Evolutionary conservation across 2,329 filamentous ascomycete species (phyloP).

Genomic region (Rhynchosporium agropyri): DNA sequence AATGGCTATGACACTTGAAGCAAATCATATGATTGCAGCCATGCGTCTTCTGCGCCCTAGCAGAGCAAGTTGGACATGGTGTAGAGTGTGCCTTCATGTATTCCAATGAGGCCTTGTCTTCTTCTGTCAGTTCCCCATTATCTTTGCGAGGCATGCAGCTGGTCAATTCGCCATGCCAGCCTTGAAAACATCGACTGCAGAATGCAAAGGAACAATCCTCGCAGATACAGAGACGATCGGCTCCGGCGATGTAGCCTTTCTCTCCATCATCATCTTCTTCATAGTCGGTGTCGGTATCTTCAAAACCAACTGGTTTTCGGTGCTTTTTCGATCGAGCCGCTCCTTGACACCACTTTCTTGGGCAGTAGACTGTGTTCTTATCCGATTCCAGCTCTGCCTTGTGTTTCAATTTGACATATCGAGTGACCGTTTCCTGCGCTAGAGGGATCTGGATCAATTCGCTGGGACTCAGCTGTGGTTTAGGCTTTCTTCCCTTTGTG

Average conservation of each 20-base stretch:
- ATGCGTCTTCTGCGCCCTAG: conserved; percentile 84
- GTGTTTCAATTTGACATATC: conserved; percentile 88
- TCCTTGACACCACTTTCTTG: conserved; percentile 88
- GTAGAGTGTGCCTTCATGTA: conserved; percentile 83
- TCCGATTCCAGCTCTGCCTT: conserved; percentile 92
- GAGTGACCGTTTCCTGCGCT: conserved; percentile 71
- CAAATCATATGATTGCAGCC: conserved; percentile 99
- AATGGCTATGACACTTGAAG: conserved; percentile 85
- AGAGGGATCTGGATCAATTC: conserved; percentile 81
- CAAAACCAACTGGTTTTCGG: conserved; percentile 68
- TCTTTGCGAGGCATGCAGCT: conserved; percentile 69
- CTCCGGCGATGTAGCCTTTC: conserved; percentile 38
- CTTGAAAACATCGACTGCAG: conserved; percentile 67
- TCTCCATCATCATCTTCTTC: conserved; percentile 49
- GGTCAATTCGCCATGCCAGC: conserved; percentile 90
- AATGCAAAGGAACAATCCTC: conserved; percentile 90
- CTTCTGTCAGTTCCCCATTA: conserved; percentile 72
- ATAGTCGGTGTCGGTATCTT: conserved; percentile 58
- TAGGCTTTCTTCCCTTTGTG: conserved; percentile 60
- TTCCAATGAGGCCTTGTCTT: conserved; percentile 84
- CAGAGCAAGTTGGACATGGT: conserved; percentile 84
- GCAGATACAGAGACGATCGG: conserved; percentile 78
- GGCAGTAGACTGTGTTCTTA: conserved; percentile 90
- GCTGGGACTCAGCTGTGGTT: conserved; percentile 74
- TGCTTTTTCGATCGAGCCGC: conserved; percentile 77